Evolutionary conservation across 805 yeast genomes (phyloP), one percentile per base, ranked within the genome.

Genomic region (Myxozyma mucilagina): DNA sequence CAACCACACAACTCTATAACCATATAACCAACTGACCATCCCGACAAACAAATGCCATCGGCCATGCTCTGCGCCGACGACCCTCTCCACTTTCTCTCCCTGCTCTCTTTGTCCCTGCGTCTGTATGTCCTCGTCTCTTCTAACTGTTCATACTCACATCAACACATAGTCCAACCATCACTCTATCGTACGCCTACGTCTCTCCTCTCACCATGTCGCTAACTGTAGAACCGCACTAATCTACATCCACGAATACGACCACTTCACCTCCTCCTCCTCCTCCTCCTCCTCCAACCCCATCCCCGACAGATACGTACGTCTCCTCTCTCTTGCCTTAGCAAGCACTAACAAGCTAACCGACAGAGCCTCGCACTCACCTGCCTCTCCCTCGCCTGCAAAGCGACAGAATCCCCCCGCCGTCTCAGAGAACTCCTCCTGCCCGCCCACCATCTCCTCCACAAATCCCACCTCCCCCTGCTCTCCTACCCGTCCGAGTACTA

Each of bases 391-490:
- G 60, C 66, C 5, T 44, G 55, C 45, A 62, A 62, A 48, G 43
- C 63, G 5, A 59, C 66, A 8, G 66, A 62, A 56, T 55, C 55
- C 14, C 57, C 53, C 13, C 57, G 66, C 14, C 56, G 64, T 18
- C 59, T 56, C 11, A 54, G 66, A 24, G 66, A 62, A 31, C 57
- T 62, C 16, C 53, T 62, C 13, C 56, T 56, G 4, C 66, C 66
- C 13, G 63, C 64, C 3, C 56, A 59, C 39, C 63, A 56, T 24
- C 35, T 62, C 11, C 48, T 59, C 18, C 63, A 62, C 29, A 24
- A 45, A 9, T 43, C 34, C 13, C 3, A 47, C 4, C 42, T 11
- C 14, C 47, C 49, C 0, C 55, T 53, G 13, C 49, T 62, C 8
- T 36, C 53, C 16, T 44, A 59, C 14, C 66, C 66, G 1, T 59